phyloP scores from a whole-genome alignment of 202 grass and related monocot species.

The Alloteropsis angusta region DNA sequence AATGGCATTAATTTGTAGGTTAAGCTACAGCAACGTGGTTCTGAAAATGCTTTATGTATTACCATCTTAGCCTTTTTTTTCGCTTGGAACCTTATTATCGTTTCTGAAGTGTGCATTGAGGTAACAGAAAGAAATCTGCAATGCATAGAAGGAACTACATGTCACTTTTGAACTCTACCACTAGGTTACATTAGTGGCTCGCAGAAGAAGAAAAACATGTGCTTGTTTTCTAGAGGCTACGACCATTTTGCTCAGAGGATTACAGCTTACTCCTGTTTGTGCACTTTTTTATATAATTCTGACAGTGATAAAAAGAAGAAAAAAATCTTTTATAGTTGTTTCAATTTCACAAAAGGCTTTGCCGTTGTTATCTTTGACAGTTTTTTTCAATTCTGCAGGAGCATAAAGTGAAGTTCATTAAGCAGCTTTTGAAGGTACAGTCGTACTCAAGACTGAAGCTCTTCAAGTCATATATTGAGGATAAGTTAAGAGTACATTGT shows the following conservation, averaged over 20 bases:
- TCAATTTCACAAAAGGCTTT: neutral
- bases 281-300: neutral
- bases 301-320: neutral
- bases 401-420: neutral
- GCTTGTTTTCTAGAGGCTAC: neutral
- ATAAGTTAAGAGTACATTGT: neutral
- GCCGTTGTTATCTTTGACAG: neutral
- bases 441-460: neutral
- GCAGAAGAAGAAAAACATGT: neutral
- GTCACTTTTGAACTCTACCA: neutral
- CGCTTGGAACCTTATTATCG: neutral
- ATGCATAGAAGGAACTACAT: neutral
- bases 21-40: conserved; percentile 19
- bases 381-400: neutral
- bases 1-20: conserved; percentile 26
- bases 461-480: neutral
- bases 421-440: neutral
- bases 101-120: neutral
- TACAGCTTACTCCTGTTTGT: neutral
- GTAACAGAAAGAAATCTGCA: neutral
- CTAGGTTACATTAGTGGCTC: neutral
- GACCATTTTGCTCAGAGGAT: neutral
- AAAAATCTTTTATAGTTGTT: neutral
- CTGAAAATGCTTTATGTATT: conserved; percentile 1
- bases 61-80: neutral